Conservation (phyloP, 2,329 filamentous ascomycete species). For the Claviceps africana region DNA sequence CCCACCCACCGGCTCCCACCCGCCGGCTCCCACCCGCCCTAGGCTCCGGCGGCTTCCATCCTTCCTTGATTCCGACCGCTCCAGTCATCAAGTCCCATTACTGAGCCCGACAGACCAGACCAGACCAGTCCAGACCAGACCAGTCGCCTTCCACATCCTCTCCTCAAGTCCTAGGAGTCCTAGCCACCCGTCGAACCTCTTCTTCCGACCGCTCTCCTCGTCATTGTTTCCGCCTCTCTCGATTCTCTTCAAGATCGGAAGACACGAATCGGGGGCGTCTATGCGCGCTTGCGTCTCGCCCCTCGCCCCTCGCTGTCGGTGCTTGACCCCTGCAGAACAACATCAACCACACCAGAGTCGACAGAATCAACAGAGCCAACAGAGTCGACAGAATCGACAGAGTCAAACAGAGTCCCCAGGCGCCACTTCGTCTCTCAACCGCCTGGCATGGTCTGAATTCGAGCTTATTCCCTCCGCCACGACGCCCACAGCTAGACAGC, state of each 20-base stretch:
- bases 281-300: not conserved
- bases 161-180: not conserved
- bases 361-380: too few relatives aligned
- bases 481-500: not conserved
- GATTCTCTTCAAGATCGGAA: not conserved
- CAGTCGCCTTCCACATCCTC: not conserved
- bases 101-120: too few relatives aligned
- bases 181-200: not conserved
- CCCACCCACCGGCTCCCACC: not conserved
- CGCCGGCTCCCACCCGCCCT: not conserved
- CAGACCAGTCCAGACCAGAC: not conserved
- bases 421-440: constrained; percentile 5
- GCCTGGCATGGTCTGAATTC: constrained; percentile 2
- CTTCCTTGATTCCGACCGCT: not conserved
- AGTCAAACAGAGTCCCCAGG: not conserved
- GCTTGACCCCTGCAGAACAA: not conserved
- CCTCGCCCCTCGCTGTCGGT: not conserved
- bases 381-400: too few relatives aligned
- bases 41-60: not conserved
- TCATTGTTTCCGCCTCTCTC: not conserved
- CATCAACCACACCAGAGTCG: too few relatives aligned
- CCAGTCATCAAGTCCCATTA: not conserved
- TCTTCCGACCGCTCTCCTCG: not conserved
- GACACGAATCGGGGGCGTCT: not conserved
- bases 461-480: constrained; percentile 1